Conservation (phyloP, 441 rosid genomes). For the Croton laevigatus region DNA sequence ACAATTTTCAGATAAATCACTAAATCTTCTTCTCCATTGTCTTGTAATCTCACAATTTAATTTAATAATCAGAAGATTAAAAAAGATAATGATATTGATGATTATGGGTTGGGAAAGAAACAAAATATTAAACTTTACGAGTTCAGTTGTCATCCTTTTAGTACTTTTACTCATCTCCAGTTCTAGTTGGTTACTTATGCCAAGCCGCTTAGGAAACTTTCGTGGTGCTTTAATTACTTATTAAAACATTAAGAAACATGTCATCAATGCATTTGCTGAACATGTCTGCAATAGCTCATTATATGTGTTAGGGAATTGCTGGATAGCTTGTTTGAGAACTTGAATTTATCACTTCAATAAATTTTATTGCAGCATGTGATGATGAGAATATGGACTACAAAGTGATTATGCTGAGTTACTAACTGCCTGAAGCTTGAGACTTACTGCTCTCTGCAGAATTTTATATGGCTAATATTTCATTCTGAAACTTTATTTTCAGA, state of each 20-base stretch:
- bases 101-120: no score
- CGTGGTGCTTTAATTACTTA: background rate
- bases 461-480: no score
- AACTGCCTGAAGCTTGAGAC: no score
- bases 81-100: background rate
- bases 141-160: background rate
- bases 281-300: background rate
- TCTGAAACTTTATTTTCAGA: no score
- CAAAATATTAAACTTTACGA: background rate
- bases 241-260: background rate
- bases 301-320: background rate
- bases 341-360: no score
- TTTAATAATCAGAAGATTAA: conserved; percentile 5
- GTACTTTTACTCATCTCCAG: background rate
- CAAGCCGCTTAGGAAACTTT: background rate
- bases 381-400: no score
- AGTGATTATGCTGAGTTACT: no score
- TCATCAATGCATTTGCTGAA: background rate
- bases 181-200: background rate
- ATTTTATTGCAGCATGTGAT: no score
- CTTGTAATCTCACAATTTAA: background rate
- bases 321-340: background rate
- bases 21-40: background rate
- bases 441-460: no score
- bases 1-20: conserved; percentile 12